These are phyloP conservation scores for Nannizzia gypsea DNA, from an alignment of 2,329 filamentous ascomycete species.

Conservation along the genomic window DNA sequence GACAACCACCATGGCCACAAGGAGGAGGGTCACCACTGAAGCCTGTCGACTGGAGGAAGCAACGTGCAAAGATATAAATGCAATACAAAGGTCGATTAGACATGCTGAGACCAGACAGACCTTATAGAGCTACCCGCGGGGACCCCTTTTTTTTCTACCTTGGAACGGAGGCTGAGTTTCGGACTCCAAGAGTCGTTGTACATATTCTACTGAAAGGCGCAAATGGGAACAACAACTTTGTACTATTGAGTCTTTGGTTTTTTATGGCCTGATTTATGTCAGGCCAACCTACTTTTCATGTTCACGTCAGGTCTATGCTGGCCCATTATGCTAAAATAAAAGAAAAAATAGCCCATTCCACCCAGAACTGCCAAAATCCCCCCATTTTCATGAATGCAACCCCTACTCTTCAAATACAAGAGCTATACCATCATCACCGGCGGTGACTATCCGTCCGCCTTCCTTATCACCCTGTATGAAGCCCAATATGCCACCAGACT, in stretches of 20 bases:
- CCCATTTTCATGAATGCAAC: background rate
- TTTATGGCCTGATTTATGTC: background rate
- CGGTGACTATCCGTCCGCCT: slow-evolving; percentile 68
- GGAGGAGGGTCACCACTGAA: slow-evolving; percentile 1
- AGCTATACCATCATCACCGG: slow-evolving; percentile 63
- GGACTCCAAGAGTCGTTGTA: slow-evolving; percentile 1
- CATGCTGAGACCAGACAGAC: background rate
- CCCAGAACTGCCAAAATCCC: background rate
- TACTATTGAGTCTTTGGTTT: background rate
- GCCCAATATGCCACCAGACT: slow-evolving; percentile 71
- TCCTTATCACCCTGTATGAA: slow-evolving; percentile 67
- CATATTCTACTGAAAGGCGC: slow-evolving; percentile 1
- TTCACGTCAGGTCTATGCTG: background rate
- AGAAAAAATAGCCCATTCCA: background rate
- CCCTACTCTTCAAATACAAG: slow-evolving; percentile 34
- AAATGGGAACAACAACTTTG: slow-evolving; percentile 2
- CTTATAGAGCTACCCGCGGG: background rate
- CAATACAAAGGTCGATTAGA: background rate
- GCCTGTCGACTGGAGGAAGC: background rate
- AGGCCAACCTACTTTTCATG: background rate
- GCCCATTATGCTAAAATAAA: background rate
- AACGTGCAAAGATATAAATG: background rate
- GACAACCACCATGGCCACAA: slow-evolving; percentile 50
- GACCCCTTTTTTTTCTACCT: background rate
- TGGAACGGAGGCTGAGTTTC: background rate